Percentiles rank a stretch among this genome's conserved stretches.
phyloP scores from a whole-genome alignment of 2,329 filamentous ascomycete species.

The Sphaerulina populicola region DNA sequence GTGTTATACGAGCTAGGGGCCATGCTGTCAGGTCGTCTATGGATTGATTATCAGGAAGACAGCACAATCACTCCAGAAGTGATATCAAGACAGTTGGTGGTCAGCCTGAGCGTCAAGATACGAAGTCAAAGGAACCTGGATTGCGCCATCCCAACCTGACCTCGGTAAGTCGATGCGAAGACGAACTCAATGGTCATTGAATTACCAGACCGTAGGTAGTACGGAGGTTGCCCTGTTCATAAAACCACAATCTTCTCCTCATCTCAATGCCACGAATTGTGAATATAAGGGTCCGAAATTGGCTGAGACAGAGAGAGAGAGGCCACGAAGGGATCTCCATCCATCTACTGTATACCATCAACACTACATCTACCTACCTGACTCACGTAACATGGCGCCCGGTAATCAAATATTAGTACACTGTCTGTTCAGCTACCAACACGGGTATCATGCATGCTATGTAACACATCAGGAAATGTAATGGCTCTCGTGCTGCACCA shows the following conservation, averaged over 20 bases:
- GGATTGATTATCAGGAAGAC: not conserved
- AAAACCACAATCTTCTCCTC: too few species aligned
- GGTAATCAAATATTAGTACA: constrained; percentile 1
- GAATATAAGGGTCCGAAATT: too few species aligned
- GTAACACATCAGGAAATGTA: not conserved
- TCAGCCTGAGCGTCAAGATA: not conserved
- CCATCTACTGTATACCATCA: not conserved
- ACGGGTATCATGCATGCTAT: not conserved
- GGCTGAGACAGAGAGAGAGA: too few species aligned
- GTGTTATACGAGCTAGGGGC: constrained; percentile 33
- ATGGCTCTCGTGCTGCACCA: not conserved
- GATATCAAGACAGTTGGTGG: not conserved
- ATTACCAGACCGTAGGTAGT: too few species aligned
- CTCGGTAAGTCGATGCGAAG: not conserved
- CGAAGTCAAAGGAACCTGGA: not conserved
- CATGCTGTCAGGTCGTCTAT: constrained; percentile 5
- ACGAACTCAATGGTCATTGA: not conserved
- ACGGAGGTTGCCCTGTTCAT: not conserved
- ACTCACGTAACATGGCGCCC: too few species aligned
- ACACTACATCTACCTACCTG: too few species aligned
- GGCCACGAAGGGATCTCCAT: not conserved
- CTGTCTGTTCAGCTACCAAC: not conserved
- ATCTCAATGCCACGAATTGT: too few species aligned
- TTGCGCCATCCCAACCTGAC: not conserved
- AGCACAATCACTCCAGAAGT: not conserved